These are phyloP conservation scores for Trichoderma lentiforme DNA, from an alignment of 2,329 filamentous ascomycete genomes.

Conservation along the genomic window DNA sequence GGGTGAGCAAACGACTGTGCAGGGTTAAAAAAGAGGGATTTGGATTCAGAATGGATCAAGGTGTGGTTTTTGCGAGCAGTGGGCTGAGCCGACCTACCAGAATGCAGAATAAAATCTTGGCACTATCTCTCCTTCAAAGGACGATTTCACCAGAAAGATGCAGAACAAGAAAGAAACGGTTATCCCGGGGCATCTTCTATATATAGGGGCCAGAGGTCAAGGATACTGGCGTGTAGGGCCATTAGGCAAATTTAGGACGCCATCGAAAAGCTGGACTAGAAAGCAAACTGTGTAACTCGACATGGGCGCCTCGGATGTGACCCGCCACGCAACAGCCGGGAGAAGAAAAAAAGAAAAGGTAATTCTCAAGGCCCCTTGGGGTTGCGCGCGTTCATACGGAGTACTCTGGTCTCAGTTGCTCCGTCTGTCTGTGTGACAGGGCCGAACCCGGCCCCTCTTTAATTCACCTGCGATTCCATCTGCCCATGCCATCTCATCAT, in stretches of 20 bases:
- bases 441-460: constrained; percentile 14
- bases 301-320: constrained; percentile 3
- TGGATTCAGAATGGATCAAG: not conserved
- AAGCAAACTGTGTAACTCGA: not conserved
- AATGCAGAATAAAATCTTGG: not conserved
- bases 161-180: not conserved
- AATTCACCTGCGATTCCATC: constrained; percentile 1
- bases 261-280: not conserved
- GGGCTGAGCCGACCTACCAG: not conserved
- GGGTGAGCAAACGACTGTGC: not conserved
- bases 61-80: not conserved
- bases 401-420: not conserved
- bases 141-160: not conserved
- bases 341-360: not conserved
- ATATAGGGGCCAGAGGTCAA: not conserved
- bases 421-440: constrained; percentile 8
- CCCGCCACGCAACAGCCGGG: constrained; percentile 12
- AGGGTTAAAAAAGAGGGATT: not conserved
- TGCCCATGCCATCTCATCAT: not conserved
- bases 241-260: not conserved
- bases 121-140: not conserved
- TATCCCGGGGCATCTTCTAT: not conserved
- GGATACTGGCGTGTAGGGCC: not conserved
- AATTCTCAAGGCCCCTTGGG: not conserved
- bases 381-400: not conserved